Conservation (phyloP, 2,329 filamentous ascomycete genomes). For the Fonsecaea nubica region DNA sequence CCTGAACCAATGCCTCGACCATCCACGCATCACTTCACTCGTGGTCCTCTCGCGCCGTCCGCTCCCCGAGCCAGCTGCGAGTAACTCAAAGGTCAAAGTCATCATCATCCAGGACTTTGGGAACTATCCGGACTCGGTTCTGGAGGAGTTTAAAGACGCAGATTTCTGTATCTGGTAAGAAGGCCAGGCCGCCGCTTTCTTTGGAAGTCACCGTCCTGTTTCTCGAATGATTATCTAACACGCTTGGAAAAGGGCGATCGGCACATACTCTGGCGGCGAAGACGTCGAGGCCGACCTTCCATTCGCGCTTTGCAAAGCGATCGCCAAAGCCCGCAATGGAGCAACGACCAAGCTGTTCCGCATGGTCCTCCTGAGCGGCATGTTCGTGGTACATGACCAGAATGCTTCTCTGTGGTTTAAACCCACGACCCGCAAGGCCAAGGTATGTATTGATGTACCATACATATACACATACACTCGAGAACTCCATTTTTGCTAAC, state of each 20-base stretch:
- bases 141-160: conserved; percentile 51
- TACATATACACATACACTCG: neutral
- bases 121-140: conserved; percentile 55
- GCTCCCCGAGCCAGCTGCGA: conserved; percentile 49
- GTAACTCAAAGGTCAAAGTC: conserved; percentile 58
- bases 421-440: conserved; percentile 8
- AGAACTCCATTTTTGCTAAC: neutral
- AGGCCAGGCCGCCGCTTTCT: neutral
- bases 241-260: conserved; percentile 6
- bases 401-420: conserved; percentile 25
- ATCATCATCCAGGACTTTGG: conserved; percentile 62
- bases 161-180: conserved; percentile 56
- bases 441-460: neutral
- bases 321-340: conserved; percentile 12
- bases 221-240: neutral
- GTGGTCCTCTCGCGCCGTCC: conserved; percentile 59
- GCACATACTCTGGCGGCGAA: conserved; percentile 20
- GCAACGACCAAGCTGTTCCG: conserved; percentile 21
- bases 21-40: conserved; percentile 59
- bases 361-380: conserved; percentile 26
- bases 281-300: conserved; percentile 28
- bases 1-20: conserved; percentile 58
- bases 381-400: conserved; percentile 23
- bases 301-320: conserved; percentile 28
- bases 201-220: neutral